Evolutionary conservation across 2,329 filamentous ascomycete species (phyloP), one percentile per base, ranked within the genome.

Genomic region (Exophiala sp.): DNA sequence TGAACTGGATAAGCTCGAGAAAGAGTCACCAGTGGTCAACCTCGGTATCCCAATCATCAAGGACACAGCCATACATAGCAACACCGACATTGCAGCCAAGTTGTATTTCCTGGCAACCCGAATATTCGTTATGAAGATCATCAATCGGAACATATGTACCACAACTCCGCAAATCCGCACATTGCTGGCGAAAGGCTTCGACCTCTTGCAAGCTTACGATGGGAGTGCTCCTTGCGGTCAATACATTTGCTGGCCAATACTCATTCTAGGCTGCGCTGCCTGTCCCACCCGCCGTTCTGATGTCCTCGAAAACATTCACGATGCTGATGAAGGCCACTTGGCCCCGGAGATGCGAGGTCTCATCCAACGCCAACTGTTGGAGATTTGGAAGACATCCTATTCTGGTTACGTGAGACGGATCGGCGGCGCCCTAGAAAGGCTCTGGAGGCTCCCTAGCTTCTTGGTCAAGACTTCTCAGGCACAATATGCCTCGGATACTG

Each of bases 171-270:
- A 50, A 24, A 51, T 60, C 11, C 40, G 52, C 14, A 32, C 36
- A 5, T 45, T 53, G n/a, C 11, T 55, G 14, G 16, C n/a, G 10
- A 34, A 41, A 21, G 57, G 44, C 8, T 21, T 36, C 5, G 42
- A 35, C 3, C 41, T 60, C 21, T 21, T 60, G 14, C 42, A 53
- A 29, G 18, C 44, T 16, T 60, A 39, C 21, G 57, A 60, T 34
- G 47, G 47, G 18, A 47, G 24, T 41, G 45, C 46, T 3, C 44
- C 51, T 9, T 60, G 51, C 39, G 57, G 51, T 14, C 57, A 60
- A 29, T 57, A 57, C 33, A 55, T 57, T n/a, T 57, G 54, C 49
- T 60, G 57, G 57, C 50, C 57, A n/a, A 44, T 60, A 12, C 43
- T 60, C 3, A 43, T 60, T 21, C 41, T 60, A 32, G 57, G 57